Evolutionary conservation across 805 yeast species (phyloP), one percentile per base, ranked within the genome.

Genomic region (Henningerozyma blattae): DNA sequence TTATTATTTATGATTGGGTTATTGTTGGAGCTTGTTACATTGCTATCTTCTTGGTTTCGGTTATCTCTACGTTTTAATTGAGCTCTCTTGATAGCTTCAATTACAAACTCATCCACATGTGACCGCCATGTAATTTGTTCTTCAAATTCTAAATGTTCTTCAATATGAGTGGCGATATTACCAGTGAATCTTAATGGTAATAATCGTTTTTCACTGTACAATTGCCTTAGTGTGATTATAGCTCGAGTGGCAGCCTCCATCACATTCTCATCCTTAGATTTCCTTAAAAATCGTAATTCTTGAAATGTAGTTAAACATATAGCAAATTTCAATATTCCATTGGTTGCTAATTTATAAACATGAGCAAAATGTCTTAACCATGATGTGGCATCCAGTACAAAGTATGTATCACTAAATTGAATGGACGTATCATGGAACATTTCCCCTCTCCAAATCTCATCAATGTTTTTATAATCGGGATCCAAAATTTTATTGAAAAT

Each of bases 301-400:
- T 80, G 89, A 49, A 80, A 81, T 5, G 81, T 84, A 15, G 82
- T 76, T 37, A 81, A 59, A 28, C 91, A 87, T 4, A 80, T 72
- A 44, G 75, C 70, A 17, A 76, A 59, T 40, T 67, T 72, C 39
- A 81, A 65, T 3, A 78, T 68, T 12, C 65, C 67, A 42, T 71
- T 70, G 22, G 77, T 64, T 10, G 78, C 68, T 44, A 83, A 72
- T 50, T 81, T 81, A 58, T 67, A 81, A 15, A 81, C 63, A 40
- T 78, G 67, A 2, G 89, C 93, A 52, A 86, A 79, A 47, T 79
- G 87, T 46, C 80, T 77, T 42, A 81, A 59, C 87, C 89, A 81
- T 37, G 79, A 72, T 42, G 82, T 80, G 2, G 91, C 80, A 54
- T 81, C 93, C 36, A 81, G 60, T 1, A 83, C 70, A 35, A 79